Percentiles rank a stretch among this genome's conserved stretches.
phyloP scores from a whole-genome alignment of 2,329 filamentous ascomycete genomes.

The Parasarocladium wereldwijsianum region DNA sequence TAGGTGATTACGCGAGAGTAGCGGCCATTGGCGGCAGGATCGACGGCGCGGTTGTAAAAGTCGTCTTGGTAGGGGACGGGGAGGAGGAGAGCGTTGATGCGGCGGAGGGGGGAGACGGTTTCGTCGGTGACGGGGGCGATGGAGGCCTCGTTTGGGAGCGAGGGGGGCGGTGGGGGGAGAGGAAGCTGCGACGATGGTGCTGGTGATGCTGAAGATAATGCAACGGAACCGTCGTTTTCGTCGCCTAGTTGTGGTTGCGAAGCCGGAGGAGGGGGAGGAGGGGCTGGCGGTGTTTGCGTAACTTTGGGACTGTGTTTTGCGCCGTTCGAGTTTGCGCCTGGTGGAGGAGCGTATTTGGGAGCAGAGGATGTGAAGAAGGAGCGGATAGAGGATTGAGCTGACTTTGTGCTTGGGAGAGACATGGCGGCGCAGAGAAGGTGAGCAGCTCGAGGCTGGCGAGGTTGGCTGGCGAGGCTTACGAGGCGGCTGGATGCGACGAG shows the following conservation, averaged over 20 bases:
- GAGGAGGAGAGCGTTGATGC: slow-evolving; percentile 51
- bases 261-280: slow-evolving; percentile 11
- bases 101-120: slow-evolving; percentile 43
- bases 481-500: no score
- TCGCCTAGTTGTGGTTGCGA: slow-evolving; percentile 4
- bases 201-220: slow-evolving; percentile 3
- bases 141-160: slow-evolving; percentile 30
- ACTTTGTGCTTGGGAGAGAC: slow-evolving; percentile 23
- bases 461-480: no score
- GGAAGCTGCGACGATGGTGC: slow-evolving; percentile 8
- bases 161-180: slow-evolving; percentile 16
- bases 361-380: slow-evolving; percentile 44
- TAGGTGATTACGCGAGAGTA: slow-evolving; percentile 48
- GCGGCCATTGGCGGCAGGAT: slow-evolving; percentile 31
- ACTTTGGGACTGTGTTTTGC: slow-evolving; percentile 5
- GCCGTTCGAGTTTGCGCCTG: slow-evolving; percentile 11
- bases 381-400: slow-evolving; percentile 41
- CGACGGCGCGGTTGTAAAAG: slow-evolving; percentile 43
- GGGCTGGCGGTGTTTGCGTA: slow-evolving; percentile 8
- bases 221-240: slow-evolving; percentile 6
- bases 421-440: slow-evolving; percentile 16
- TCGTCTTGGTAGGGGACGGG: slow-evolving; percentile 48
- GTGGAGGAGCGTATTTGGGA: slow-evolving; percentile 20
- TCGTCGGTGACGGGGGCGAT: slow-evolving; percentile 34
- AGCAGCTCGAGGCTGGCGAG: no score